These are phyloP conservation scores for Xylariales sp. DNA, from an alignment of 2,329 filamentous ascomycete genomes.

Conservation along the genomic window DNA sequence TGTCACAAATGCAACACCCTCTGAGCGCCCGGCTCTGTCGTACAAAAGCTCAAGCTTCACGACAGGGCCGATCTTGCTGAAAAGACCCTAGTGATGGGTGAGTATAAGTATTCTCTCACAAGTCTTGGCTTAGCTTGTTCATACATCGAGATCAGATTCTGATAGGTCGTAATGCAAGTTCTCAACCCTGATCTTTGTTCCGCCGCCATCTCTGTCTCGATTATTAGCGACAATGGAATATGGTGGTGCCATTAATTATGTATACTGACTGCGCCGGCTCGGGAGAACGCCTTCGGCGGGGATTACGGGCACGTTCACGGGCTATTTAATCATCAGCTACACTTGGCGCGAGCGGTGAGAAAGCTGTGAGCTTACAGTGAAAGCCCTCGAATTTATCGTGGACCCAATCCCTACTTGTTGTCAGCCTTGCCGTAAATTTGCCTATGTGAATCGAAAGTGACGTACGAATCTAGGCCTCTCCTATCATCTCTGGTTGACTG, in stretches of 20 bases:
- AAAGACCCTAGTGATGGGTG: conserved; percentile 73
- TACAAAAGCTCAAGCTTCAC: conserved; percentile 77
- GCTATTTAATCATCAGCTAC: conserved; percentile 39
- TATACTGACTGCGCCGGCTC: conserved; percentile 46
- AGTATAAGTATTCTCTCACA: conserved; percentile 37
- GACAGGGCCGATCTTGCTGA: conserved; percentile 80
- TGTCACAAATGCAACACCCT: conserved; percentile 85
- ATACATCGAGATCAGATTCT: conserved; percentile 82
- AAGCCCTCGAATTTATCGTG: conserved; percentile 87
- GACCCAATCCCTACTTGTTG: conserved; percentile 81
- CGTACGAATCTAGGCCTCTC: conserved; percentile 77
- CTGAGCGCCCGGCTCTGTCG: conserved; percentile 88
- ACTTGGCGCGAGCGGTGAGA: neutral
- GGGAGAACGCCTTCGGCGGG: conserved; percentile 55
- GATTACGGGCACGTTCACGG: conserved; percentile 42
- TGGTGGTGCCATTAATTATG: neutral
- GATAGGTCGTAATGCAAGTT: conserved; percentile 94
- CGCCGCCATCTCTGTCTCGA: conserved; percentile 60
- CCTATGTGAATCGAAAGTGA: conserved; percentile 34
- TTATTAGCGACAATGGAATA: conserved; percentile 32
- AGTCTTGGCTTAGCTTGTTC: conserved; percentile 30
- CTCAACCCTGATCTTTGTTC: conserved; percentile 82
- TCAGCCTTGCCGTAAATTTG: conserved; percentile 41
- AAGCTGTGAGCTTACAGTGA: conserved; percentile 58
- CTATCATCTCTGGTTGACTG: conserved; percentile 68